phyloP scores from a whole-genome alignment of 1,284 basidiomycete genomes.

The Trametes pubescens region DNA sequence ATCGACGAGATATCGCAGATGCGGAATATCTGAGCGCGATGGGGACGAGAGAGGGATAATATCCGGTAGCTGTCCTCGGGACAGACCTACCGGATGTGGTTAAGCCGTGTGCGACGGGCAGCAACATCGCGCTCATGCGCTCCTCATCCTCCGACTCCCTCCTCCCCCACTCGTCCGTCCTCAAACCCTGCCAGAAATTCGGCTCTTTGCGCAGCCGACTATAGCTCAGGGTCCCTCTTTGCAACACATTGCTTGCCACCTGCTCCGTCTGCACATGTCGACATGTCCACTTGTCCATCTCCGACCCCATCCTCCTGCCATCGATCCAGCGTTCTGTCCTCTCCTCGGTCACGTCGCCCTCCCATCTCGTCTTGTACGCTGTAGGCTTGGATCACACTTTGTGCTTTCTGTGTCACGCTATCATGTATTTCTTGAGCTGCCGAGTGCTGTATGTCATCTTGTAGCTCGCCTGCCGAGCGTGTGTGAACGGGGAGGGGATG shows the following conservation, averaged over 20 bases:
- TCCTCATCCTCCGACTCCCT: neutral
- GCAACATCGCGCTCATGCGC: neutral
- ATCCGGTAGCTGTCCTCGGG: neutral
- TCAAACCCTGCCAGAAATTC: neutral
- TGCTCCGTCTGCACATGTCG: neutral
- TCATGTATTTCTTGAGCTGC: neutral
- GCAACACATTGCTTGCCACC: neutral
- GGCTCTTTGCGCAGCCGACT: neutral
- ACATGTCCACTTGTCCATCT: constrained; percentile 1
- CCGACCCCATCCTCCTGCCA: neutral
- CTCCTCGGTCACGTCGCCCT: neutral
- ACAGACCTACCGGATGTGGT: neutral
- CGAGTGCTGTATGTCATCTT: neutral
- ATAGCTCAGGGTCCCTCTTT: constrained; percentile 10
- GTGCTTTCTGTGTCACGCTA: neutral
- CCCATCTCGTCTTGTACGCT: neutral
- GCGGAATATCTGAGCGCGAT: no score
- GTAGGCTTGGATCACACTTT: neutral
- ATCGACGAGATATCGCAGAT: no score
- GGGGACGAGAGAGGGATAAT: no score
- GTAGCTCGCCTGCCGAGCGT: neutral
- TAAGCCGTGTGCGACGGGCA: neutral
- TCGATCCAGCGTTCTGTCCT: neutral
- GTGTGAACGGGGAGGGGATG: neutral
- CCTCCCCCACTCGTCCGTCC: neutral